Conservation (phyloP, 2,329 filamentous ascomycete genomes). For the Hymenotorrendiella dingleyae region DNA sequence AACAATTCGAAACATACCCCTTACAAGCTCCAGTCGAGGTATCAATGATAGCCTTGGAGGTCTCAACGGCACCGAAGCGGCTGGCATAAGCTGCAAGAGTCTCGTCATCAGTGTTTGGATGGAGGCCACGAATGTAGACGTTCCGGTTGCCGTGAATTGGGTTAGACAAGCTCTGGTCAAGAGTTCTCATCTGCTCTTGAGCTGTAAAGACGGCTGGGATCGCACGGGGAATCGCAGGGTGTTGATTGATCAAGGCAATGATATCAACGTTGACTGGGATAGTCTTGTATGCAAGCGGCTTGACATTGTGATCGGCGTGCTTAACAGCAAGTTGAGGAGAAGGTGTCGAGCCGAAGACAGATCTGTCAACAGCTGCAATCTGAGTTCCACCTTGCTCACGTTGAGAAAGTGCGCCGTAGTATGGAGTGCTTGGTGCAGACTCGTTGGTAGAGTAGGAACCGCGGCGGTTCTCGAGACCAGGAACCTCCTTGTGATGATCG, state of each 20-base stretch:
- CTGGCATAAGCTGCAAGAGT: slow-evolving; percentile 75
- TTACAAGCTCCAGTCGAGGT: slow-evolving; percentile 90
- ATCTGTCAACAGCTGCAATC: slow-evolving; percentile 54
- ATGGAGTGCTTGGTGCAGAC: slow-evolving; percentile 60
- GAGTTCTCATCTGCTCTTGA: slow-evolving; percentile 77
- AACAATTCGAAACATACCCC: slow-evolving; percentile 66
- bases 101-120: slow-evolving; percentile 91
- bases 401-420: slow-evolving; percentile 52
- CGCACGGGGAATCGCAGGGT: slow-evolving; percentile 79
- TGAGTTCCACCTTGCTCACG: slow-evolving; percentile 55
- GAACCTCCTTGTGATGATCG: slow-evolving; percentile 41
- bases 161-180: slow-evolving; percentile 93
- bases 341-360: slow-evolving; percentile 57
- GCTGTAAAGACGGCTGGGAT: slow-evolving; percentile 87
- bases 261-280: slow-evolving; percentile 36
- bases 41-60: slow-evolving; percentile 98
- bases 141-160: slow-evolving; percentile 89
- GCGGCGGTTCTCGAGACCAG: slow-evolving; percentile 58
- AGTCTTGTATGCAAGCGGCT: slow-evolving; percentile 29
- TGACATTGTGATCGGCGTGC: slow-evolving; percentile 32
- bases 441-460: slow-evolving; percentile 64
- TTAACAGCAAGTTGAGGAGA: slow-evolving; percentile 51
- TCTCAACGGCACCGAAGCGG: slow-evolving; percentile 90
- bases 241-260: slow-evolving; percentile 62
- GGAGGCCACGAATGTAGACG: slow-evolving; percentile 94